Evolutionary conservation across 2,329 filamentous ascomycete genomes (phyloP).

Genomic region (Paecilomyces niveus): DNA sequence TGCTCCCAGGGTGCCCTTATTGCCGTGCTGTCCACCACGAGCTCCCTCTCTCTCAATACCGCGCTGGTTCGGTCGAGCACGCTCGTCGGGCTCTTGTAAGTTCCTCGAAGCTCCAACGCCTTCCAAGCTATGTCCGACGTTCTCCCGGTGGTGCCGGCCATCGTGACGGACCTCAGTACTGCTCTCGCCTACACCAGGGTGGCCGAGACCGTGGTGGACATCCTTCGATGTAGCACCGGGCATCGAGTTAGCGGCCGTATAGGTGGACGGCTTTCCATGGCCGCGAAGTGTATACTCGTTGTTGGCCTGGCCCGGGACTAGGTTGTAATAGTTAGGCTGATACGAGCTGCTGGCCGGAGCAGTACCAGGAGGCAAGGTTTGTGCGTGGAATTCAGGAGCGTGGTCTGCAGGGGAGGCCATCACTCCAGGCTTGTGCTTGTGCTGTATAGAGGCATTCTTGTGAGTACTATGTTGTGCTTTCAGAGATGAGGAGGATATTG

Average conservation of each 20-base stretch:
- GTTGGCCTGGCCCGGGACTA: conserved; percentile 32
- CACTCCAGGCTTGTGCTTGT: conserved; percentile 61
- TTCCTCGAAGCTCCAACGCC: conserved; percentile 32
- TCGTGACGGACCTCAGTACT: conserved; percentile 43
- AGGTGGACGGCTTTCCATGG: conserved; percentile 34
- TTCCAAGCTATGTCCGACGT: conserved; percentile 35
- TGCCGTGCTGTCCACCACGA: conserved; percentile 12
- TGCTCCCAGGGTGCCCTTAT: conserved; percentile 23
- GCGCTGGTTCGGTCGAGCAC: conserved; percentile 17
- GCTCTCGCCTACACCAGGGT: conserved; percentile 45
- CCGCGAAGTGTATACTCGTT: conserved; percentile 31
- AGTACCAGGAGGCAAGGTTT: conserved; percentile 56
- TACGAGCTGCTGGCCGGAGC: conserved; percentile 51
- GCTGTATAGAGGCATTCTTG: conserved; percentile 36
- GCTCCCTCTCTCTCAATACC: conserved; percentile 21
- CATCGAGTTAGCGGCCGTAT: conserved; percentile 41
- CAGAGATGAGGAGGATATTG: no score
- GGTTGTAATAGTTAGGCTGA: conserved; percentile 33
- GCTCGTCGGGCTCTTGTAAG: conserved; percentile 14
- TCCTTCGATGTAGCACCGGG: conserved; percentile 47
- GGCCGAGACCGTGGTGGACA: conserved; percentile 48
- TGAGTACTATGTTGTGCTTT: background rate
- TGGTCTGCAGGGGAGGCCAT: conserved; percentile 49
- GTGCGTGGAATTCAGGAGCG: conserved; percentile 57
- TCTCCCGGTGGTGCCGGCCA: conserved; percentile 35